phyloP scores from a whole-genome alignment of 2,329 filamentous ascomycete genomes.

The Cryphonectria japonica region DNA sequence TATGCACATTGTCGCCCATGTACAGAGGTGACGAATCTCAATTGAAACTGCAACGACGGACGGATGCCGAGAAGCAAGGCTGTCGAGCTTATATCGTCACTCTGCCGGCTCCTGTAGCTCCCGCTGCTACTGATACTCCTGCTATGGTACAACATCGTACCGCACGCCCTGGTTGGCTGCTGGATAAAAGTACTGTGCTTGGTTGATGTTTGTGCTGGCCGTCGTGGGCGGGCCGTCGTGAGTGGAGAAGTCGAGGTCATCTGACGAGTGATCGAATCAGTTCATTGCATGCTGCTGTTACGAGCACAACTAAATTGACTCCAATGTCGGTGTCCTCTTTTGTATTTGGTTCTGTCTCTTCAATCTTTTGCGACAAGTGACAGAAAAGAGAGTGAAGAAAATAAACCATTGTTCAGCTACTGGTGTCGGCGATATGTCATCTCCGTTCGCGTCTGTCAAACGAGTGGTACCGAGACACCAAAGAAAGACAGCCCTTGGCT shows the following conservation, averaged over 20 bases:
- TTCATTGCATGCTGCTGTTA: constrained; percentile 4
- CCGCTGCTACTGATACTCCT: background rate
- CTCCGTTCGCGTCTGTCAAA: background rate
- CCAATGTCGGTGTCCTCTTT: background rate
- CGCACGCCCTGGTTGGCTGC: background rate
- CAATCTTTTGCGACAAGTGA: constrained; percentile 6
- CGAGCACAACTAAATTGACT: background rate
- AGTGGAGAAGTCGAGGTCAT: constrained; percentile 3
- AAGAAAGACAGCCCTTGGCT: background rate
- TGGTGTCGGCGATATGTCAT: constrained; percentile 4
- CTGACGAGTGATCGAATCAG: background rate
- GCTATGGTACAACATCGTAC: background rate
- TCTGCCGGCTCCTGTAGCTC: background rate
- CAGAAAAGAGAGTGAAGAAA: background rate
- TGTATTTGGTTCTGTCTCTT: too few relatives aligned
- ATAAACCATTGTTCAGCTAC: background rate
- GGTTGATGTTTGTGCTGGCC: background rate
- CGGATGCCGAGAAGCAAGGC: constrained; percentile 1
- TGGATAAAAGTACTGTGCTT: background rate
- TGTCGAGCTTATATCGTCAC: background rate
- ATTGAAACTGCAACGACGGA: background rate
- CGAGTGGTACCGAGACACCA: constrained; percentile 4
- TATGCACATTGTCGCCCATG: background rate
- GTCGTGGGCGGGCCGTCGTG: background rate
- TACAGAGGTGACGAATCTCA: background rate